phyloP scores from a whole-genome alignment of 108 stramenopile species.

The Asterionellopsis glacialis region DNA sequence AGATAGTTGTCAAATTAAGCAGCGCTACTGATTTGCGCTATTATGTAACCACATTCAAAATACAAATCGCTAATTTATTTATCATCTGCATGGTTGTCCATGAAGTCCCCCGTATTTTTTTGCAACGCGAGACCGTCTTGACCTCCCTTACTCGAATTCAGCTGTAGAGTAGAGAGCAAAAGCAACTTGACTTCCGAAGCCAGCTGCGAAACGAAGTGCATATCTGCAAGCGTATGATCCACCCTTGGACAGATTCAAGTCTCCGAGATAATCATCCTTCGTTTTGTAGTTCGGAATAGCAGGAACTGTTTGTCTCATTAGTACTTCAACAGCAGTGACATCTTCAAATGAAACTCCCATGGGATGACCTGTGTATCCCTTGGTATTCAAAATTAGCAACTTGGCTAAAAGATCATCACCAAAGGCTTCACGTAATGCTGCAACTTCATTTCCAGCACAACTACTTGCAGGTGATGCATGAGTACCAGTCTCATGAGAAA shows the following conservation, averaged over 20 bases:
- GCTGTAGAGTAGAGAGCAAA: slow-evolving; percentile 89
- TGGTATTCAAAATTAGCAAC: slow-evolving; percentile 91
- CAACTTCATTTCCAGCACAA: slow-evolving; percentile 92
- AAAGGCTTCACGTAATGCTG: slow-evolving; percentile 85
- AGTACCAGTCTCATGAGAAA: slow-evolving; percentile 96
- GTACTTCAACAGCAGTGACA: slow-evolving; percentile 88
- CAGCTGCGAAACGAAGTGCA: slow-evolving; percentile 93
- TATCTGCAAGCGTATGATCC: slow-evolving; percentile 87
- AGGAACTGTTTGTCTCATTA: slow-evolving; percentile 80
- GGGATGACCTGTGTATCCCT: slow-evolving; percentile 95
- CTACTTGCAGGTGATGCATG: slow-evolving; percentile 87
- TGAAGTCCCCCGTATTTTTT: too few relatives aligned
- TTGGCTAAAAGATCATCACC: slow-evolving; percentile 84
- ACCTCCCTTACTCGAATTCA: slow-evolving; percentile 44
- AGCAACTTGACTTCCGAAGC: slow-evolving; percentile 95
- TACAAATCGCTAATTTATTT: too few relatives aligned
- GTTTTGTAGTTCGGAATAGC: slow-evolving; percentile 86
- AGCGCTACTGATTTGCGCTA: too few relatives aligned
- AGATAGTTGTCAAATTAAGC: too few relatives aligned
- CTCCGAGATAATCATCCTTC: slow-evolving; percentile 84
- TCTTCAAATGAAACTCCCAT: slow-evolving; percentile 98
- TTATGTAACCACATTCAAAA: too few relatives aligned
- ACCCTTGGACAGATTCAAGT: slow-evolving; percentile 87
- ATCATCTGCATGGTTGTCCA: too few relatives aligned
- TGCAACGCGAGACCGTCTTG: neutral